Percentiles rank a stretch among this genome's conserved stretches.
Evolutionary conservation across 1,284 basidiomycete genomes (phyloP).

Genomic region (Fomitopsis palustris): DNA sequence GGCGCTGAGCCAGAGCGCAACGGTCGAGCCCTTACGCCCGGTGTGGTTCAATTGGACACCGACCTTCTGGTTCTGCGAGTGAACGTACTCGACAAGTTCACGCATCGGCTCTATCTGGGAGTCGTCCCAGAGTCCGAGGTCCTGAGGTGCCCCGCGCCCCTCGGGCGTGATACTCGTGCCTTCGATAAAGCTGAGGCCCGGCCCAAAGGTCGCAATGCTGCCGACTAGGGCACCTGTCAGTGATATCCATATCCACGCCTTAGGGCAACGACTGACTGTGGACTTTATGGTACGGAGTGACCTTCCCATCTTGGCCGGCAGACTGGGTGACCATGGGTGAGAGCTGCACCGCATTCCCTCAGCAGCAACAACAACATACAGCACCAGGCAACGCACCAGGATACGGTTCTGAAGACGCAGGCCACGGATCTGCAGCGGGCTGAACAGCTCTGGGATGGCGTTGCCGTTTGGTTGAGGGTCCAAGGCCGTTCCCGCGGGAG

Average conservation of each 20-base stretch:
- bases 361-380: not conserved
- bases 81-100: slow-evolving; percentile 63
- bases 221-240: slow-evolving; percentile 12
- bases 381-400: slow-evolving; percentile 32
- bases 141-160: slow-evolving; percentile 71
- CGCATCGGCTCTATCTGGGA: slow-evolving; percentile 61
- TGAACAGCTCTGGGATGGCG: slow-evolving; percentile 51
- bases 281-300: slow-evolving; percentile 74
- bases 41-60: slow-evolving; percentile 78
- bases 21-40: slow-evolving; percentile 67
- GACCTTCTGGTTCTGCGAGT: slow-evolving; percentile 58
- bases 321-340: slow-evolving; percentile 74
- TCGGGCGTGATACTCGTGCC: slow-evolving; percentile 72
- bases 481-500: slow-evolving; percentile 45
- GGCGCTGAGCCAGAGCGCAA: slow-evolving; percentile 54
- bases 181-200: slow-evolving; percentile 59
- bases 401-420: slow-evolving; percentile 68
- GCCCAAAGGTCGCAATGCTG: slow-evolving; percentile 52
- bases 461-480: slow-evolving; percentile 33
- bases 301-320: slow-evolving; percentile 50
- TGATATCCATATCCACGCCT: not conserved
- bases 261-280: slow-evolving; percentile 40
- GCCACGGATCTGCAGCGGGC: slow-evolving; percentile 56
- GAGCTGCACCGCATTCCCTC: slow-evolving; percentile 21
- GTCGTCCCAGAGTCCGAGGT: slow-evolving; percentile 74